These are phyloP conservation scores for Cyanodermella asteris DNA, from an alignment of 2,329 filamentous ascomycete genomes.

Conservation along the genomic window DNA sequence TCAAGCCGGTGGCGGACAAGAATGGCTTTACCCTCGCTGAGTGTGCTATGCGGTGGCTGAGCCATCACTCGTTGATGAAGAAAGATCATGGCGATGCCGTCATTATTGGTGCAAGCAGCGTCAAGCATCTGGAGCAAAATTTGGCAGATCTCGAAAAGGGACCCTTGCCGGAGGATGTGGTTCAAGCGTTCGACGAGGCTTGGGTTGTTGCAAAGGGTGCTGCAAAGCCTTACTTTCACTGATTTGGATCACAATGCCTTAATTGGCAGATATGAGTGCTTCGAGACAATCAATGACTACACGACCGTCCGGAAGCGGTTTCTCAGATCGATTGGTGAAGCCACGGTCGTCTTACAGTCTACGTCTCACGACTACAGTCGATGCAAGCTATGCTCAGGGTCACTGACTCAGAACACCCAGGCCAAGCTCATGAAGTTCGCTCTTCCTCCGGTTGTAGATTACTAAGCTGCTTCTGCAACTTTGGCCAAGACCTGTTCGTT, in stretches of 20 bases:
- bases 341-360: too few relatives aligned
- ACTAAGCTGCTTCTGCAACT: too few relatives aligned
- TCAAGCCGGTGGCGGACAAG: slow-evolving; percentile 17
- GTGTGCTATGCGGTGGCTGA: slow-evolving; percentile 23
- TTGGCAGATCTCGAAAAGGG: slow-evolving; percentile 18
- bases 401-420: too few relatives aligned
- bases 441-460: too few relatives aligned
- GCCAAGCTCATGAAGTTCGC: too few relatives aligned
- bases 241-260: not conserved
- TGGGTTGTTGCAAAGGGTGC: too few relatives aligned
- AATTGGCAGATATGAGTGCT: not conserved
- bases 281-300: slow-evolving; percentile 1
- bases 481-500: too few relatives aligned
- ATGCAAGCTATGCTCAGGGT: too few relatives aligned
- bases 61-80: slow-evolving; percentile 20
- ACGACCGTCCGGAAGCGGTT: too few relatives aligned
- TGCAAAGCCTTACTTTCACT: too few relatives aligned
- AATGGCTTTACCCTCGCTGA: slow-evolving; percentile 21
- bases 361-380: too few relatives aligned
- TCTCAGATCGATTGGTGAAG: too few relatives aligned
- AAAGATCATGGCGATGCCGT: slow-evolving; percentile 16
- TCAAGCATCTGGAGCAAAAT: slow-evolving; percentile 18
- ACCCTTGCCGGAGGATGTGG: slow-evolving; percentile 18
- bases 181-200: slow-evolving; percentile 17
- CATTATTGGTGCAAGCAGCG: slow-evolving; percentile 17